Conservation (phyloP, 202 grass and related monocot genomes). For the Hordeum pubiflorum region DNA sequence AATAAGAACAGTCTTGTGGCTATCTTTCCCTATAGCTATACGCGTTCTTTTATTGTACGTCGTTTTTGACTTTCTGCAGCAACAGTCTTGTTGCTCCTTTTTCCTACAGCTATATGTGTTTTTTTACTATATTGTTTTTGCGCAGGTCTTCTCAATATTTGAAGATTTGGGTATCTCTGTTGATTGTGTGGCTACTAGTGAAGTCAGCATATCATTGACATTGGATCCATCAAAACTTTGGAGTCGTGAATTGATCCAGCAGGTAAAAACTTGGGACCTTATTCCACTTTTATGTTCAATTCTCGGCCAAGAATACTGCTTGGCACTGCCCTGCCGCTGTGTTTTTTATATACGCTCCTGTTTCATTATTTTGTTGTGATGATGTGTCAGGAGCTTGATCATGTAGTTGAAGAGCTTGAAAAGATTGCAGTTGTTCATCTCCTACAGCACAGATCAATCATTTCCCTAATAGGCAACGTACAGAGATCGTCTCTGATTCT, state of each 20-base stretch:
- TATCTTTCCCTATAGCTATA: background rate
- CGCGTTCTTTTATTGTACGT: conserved; percentile 1
- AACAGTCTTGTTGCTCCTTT: background rate
- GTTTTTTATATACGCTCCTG: background rate
- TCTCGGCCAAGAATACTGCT: background rate
- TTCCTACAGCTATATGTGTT: background rate
- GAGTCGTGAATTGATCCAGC: conserved; percentile 81
- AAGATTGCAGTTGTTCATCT: conserved; percentile 91
- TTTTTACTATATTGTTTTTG: conserved; percentile 8
- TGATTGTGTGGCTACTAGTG: conserved; percentile 92
- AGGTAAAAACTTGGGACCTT: conserved; percentile 27
- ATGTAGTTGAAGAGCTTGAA: conserved; percentile 85
- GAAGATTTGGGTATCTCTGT: conserved; percentile 95
- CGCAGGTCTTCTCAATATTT: conserved; percentile 89
- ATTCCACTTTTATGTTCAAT: background rate
- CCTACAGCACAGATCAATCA: conserved; percentile 79
- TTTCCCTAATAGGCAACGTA: conserved; percentile 91
- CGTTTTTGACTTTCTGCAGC: background rate
- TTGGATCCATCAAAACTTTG: conserved; percentile 82
- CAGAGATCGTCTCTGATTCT: conserved; percentile 86
- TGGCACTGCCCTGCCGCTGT: background rate
- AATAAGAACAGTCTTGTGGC: background rate
- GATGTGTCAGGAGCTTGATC: conserved; percentile 66
- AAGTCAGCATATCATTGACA: conserved; percentile 95
- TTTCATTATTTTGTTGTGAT: background rate